Percentiles rank a stretch among this genome's conserved stretches.
phyloP scores from a whole-genome alignment of 2,329 filamentous ascomycete genomes.

The Celoporthe dispersa region DNA sequence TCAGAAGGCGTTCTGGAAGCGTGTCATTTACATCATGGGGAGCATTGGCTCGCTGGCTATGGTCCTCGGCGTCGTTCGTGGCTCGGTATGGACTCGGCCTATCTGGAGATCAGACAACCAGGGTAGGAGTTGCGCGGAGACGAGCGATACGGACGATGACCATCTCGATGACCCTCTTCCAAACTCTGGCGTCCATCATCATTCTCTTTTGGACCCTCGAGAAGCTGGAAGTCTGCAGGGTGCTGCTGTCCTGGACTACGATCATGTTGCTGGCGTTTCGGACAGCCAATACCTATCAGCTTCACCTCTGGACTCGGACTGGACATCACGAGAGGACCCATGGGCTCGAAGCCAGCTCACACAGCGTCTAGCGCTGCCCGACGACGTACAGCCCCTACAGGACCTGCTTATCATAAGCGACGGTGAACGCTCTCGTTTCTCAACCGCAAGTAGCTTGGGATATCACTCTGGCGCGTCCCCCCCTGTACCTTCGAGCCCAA shows the following conservation, averaged over 20 bases:
- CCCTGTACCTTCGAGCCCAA: neutral
- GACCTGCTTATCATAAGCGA: neutral
- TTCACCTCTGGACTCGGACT: neutral
- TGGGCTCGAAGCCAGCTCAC: neutral
- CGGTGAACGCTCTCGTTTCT: neutral
- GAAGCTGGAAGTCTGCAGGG: neutral
- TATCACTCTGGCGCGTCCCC: neutral
- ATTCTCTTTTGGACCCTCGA: neutral
- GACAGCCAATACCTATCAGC: neutral
- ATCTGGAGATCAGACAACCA: neutral
- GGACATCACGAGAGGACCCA: neutral
- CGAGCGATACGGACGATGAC: neutral
- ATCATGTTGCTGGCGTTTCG: neutral
- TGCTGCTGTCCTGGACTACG: neutral
- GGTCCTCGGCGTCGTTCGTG: neutral
- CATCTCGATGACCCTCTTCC: neutral
- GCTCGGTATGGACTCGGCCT: neutral
- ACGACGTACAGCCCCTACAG: neutral
- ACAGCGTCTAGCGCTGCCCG: neutral
- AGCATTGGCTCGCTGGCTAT: neutral
- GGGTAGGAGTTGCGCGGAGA: neutral
- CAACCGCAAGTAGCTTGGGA: neutral
- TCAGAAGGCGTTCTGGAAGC: slow-evolving; percentile 4
- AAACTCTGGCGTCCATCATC: neutral
- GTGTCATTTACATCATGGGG: neutral